Percentiles rank a stretch among this genome's conserved stretches.
Conservation (phyloP, 257 asterid genomes). For the Ajuga chamaepitys region DNA sequence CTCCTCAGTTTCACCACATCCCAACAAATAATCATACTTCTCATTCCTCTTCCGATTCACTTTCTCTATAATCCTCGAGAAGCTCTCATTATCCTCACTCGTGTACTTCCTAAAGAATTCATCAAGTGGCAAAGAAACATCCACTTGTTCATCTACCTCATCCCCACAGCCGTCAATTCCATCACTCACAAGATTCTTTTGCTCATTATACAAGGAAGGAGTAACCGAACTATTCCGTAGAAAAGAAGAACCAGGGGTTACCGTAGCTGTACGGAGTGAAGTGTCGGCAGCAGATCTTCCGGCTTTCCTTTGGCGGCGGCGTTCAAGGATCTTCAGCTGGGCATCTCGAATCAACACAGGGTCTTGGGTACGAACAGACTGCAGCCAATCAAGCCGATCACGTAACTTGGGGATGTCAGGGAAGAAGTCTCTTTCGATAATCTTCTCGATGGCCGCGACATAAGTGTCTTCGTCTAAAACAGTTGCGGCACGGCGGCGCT, state of each 20-base stretch:
- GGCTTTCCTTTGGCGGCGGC: slow-evolving; percentile 54
- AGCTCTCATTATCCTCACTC: slow-evolving; percentile 95
- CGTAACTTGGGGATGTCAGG: slow-evolving; percentile 92
- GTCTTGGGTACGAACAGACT: slow-evolving; percentile 68
- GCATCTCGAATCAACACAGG: slow-evolving; percentile 89
- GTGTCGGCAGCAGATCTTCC: slow-evolving; percentile 20
- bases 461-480: slow-evolving; percentile 85
- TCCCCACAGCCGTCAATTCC: slow-evolving; percentile 18
- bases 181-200: slow-evolving; percentile 9
- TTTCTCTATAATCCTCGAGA: slow-evolving; percentile 56
- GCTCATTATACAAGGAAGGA: slow-evolving; percentile 35
- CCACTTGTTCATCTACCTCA: slow-evolving; percentile 35
- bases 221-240: slow-evolving; percentile 62
- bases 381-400: slow-evolving; percentile 94
- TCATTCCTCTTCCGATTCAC: slow-evolving; percentile 70
- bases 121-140: slow-evolving; percentile 54
- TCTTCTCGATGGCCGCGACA: slow-evolving; percentile 85
- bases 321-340: slow-evolving; percentile 82
- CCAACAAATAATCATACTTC: slow-evolving; percentile 69
- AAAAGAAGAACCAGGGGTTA: slow-evolving; percentile 69
- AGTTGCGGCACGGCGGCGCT: slow-evolving; percentile 32
- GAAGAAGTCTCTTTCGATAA: slow-evolving; percentile 88
- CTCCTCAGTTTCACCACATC: slow-evolving; percentile 30
- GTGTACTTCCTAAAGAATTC: slow-evolving; percentile 75
- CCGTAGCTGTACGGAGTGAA: slow-evolving; percentile 30